Percentiles rank a stretch among this genome's conserved stretches.
Conservation (phyloP, 2,329 filamentous ascomycete species). For the Coleophoma eucalyptorum region DNA sequence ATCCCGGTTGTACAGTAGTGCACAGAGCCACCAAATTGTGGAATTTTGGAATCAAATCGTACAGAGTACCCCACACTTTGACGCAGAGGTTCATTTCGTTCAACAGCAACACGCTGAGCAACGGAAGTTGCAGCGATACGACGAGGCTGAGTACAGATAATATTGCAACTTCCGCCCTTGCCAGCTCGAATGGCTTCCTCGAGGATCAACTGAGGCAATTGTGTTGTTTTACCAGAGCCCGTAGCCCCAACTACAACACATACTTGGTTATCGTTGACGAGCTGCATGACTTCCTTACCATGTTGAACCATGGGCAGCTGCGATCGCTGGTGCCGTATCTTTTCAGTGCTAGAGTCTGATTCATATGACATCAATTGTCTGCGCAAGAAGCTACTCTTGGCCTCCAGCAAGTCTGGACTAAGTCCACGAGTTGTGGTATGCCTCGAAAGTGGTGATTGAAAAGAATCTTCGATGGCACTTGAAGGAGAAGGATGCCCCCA, state of each 20-base stretch:
- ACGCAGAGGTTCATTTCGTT: constrained; percentile 74
- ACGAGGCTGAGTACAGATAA: constrained; percentile 91
- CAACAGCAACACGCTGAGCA: constrained; percentile 87
- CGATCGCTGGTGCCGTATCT: background rate
- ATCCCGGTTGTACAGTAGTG: constrained; percentile 95
- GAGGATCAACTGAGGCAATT: constrained; percentile 90
- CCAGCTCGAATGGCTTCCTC: constrained; percentile 77
- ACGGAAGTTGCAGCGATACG: constrained; percentile 90
- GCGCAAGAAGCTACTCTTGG: background rate
- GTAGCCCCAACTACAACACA: constrained; percentile 96
- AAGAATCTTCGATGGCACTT: background rate
- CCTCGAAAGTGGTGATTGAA: background rate
- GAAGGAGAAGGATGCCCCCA: background rate
- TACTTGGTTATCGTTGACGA: constrained; percentile 73
- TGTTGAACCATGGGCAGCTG: constrained; percentile 78
- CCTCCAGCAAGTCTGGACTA: background rate
- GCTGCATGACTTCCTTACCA: constrained; percentile 77
- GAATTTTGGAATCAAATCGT: constrained; percentile 77
- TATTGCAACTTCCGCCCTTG: constrained; percentile 73
- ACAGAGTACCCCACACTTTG: constrained; percentile 88
- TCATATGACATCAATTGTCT: background rate
- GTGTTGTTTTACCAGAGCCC: constrained; percentile 91
- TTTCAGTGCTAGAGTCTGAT: background rate
- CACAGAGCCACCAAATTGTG: constrained; percentile 60
- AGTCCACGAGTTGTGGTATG: background rate